A percentile compares a stretch with the other conserved stretches of the same genome.
These are phyloP conservation scores for Tetradesmus lagerheimii DNA, from an alignment of 139 green algal genomes.

Conservation along the genomic window DNA sequence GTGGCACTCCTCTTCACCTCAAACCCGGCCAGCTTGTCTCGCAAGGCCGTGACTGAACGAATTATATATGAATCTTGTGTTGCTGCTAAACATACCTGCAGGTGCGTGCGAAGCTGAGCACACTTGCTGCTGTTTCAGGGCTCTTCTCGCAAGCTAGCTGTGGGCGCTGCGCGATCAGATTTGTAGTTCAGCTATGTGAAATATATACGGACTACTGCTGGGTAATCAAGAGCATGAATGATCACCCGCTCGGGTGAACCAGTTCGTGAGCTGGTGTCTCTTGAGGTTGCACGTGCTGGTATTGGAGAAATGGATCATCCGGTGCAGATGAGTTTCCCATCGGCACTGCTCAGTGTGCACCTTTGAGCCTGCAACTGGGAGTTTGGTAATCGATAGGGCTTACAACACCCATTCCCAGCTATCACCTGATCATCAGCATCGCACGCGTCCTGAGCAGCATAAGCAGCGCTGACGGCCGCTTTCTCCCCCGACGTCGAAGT, in stretches of 20 bases:
- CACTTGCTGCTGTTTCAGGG: background rate
- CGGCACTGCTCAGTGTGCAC: background rate
- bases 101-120: background rate
- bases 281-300: background rate
- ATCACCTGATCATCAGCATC: background rate
- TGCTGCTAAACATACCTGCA: background rate
- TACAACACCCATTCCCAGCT: background rate
- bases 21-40: background rate
- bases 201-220: background rate
- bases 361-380: background rate
- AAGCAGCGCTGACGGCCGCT: no score
- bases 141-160: background rate
- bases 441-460: background rate
- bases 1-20: background rate
- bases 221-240: background rate
- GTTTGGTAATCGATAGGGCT: background rate
- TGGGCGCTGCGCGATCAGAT: background rate
- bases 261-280: background rate
- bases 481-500: background rate
- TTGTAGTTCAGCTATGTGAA: background rate
- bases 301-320: background rate
- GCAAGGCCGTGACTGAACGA: background rate
- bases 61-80: no score
- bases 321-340: no score
- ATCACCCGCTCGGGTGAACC: background rate